phyloP scores from a whole-genome alignment of 371 early-diverging fungal genomes.

The Chytridium lagenaria region DNA sequence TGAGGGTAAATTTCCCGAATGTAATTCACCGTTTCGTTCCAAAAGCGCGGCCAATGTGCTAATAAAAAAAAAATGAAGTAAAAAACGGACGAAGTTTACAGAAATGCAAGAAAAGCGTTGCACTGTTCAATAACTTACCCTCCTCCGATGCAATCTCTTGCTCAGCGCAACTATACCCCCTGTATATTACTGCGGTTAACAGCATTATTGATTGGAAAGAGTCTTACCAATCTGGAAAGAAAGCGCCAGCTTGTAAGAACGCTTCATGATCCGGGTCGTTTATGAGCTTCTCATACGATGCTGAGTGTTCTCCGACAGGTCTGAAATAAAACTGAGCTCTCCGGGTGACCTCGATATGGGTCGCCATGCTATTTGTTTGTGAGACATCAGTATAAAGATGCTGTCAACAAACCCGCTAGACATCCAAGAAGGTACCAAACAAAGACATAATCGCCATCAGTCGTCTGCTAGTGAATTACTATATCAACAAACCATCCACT shows the following conservation, averaged over 20 bases:
- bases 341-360: slow-evolving; percentile 42
- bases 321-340: slow-evolving; percentile 34
- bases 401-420: slow-evolving; percentile 7
- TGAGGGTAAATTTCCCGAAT: slow-evolving; percentile 60
- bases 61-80: slow-evolving; percentile 7
- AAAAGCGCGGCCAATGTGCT: slow-evolving; percentile 90
- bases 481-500: neutral
- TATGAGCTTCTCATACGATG: slow-evolving; percentile 49
- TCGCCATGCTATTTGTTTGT: slow-evolving; percentile 39
- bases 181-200: slow-evolving; percentile 21
- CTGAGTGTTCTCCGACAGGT: slow-evolving; percentile 20
- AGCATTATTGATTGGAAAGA: neutral
- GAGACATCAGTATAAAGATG: neutral
- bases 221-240: slow-evolving; percentile 82
- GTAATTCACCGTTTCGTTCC: slow-evolving; percentile 67
- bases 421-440: neutral
- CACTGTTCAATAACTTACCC: slow-evolving; percentile 45
- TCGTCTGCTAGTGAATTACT: neutral
- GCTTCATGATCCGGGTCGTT: slow-evolving; percentile 41
- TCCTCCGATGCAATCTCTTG: slow-evolving; percentile 59
- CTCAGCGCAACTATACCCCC: slow-evolving; percentile 66
- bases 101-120: too few relatives aligned
- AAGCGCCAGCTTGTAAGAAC: slow-evolving; percentile 77
- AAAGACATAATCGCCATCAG: neutral
- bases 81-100: neutral